Conservation (phyloP, 306 rosid species). For the Nissolia schottii region DNA sequence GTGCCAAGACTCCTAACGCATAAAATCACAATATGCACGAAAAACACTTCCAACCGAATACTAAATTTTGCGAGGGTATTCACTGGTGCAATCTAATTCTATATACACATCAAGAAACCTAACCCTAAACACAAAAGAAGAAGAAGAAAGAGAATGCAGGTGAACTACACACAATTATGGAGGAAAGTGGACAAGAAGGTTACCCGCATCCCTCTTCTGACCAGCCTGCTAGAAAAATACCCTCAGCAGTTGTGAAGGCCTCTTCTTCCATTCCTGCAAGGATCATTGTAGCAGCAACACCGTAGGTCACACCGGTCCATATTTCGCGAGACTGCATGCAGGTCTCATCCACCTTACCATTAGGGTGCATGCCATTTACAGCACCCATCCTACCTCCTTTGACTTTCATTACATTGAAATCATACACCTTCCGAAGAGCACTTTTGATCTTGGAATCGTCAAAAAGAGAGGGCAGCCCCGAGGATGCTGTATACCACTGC, state of each 20-base stretch:
- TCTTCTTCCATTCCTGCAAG: constrained; percentile 91
- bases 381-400: constrained; percentile 98
- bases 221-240: constrained; percentile 91
- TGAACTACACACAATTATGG: background rate
- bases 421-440: constrained; percentile 72
- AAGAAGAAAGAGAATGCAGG: background rate
- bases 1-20: too few relatives aligned
- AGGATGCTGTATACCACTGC: constrained; percentile 98
- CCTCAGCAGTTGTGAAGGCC: constrained; percentile 88
- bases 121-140: background rate
- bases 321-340: constrained; percentile 99
- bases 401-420: constrained; percentile 90
- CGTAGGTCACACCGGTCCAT: constrained; percentile 97
- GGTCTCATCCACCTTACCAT: constrained; percentile 92
- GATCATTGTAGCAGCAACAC: constrained; percentile 91
- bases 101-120: background rate
- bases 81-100: background rate
- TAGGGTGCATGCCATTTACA: constrained; percentile 96
- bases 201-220: constrained; percentile 98
- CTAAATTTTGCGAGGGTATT: background rate
- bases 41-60: background rate
- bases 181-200: constrained; percentile 18
- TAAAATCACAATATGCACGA: constrained; percentile 11
- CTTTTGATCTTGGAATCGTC: constrained; percentile 73
- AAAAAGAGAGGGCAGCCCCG: constrained; percentile 80